phyloP scores from a whole-genome alignment of 805 yeast genomes.

The Wilhelminamyces savonicus region DNA sequence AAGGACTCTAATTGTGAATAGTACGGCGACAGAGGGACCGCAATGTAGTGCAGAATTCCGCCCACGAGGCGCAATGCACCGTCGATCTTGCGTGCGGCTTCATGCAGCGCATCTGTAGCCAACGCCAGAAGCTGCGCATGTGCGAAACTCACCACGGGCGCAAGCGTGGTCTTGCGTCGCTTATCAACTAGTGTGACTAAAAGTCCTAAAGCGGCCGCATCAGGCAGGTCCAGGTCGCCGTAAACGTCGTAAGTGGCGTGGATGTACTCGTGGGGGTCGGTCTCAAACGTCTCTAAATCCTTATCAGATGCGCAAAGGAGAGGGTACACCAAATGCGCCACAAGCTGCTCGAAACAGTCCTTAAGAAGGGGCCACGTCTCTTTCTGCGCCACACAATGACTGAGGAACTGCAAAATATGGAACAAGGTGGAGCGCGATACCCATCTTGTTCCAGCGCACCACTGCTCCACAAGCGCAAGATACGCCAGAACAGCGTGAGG shows the following conservation, averaged over 20 bases:
- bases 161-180: constrained; percentile 54
- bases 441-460: constrained; percentile 70
- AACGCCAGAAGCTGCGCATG: constrained; percentile 20
- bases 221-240: constrained; percentile 61
- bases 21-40: constrained; percentile 51
- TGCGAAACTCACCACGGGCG: constrained; percentile 56
- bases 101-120: constrained; percentile 38
- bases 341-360: constrained; percentile 57
- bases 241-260: constrained; percentile 49
- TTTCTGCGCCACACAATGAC: constrained; percentile 49
- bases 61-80: constrained; percentile 78
- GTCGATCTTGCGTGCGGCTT: constrained; percentile 58
- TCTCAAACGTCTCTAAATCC: constrained; percentile 68
- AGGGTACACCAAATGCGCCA: constrained; percentile 72
- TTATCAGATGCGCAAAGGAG: constrained; percentile 63
- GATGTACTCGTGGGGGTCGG: constrained; percentile 85
- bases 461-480: constrained; percentile 60
- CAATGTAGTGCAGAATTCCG: constrained; percentile 55
- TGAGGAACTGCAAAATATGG: constrained; percentile 47
- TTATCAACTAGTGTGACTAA: constrained; percentile 67
- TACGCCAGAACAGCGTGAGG: constrained; percentile 68
- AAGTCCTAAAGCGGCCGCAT: constrained; percentile 71
- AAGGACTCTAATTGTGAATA: constrained; percentile 62
- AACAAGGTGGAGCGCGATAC: constrained; percentile 58
- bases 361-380: constrained; percentile 62